A percentile compares a stretch with the other conserved stretches of the same genome.
Evolutionary conservation across 2,329 filamentous ascomycete genomes (phyloP).

Genomic region (Claviceps digitariae): DNA sequence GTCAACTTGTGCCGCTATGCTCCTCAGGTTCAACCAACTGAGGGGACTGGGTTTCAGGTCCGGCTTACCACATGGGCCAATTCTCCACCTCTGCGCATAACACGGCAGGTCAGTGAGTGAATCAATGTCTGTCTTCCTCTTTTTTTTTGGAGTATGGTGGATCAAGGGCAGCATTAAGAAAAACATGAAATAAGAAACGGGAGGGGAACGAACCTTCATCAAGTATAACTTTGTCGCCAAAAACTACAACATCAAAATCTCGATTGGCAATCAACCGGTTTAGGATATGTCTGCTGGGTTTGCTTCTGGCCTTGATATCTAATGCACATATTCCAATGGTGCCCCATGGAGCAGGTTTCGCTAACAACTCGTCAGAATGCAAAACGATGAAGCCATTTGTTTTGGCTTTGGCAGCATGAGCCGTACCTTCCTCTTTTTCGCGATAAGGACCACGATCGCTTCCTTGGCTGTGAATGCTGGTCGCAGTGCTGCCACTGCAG

Average conservation of each 20-base stretch:
- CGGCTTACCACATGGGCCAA: constrained; percentile 69
- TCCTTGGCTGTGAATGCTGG: constrained; percentile 68
- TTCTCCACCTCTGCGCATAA: constrained; percentile 62
- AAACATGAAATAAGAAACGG: neutral
- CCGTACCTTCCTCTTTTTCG: constrained; percentile 42
- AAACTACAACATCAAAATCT: constrained; percentile 94
- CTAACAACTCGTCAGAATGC: constrained; percentile 20
- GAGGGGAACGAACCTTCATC: constrained; percentile 53
- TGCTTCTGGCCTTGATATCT: constrained; percentile 91
- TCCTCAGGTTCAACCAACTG: constrained; percentile 21
- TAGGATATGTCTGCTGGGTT: constrained; percentile 90
- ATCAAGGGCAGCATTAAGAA: neutral
- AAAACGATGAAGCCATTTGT: neutral
- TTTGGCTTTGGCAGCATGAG: neutral
- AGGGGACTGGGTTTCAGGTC: neutral
- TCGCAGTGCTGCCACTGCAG: constrained; percentile 69
- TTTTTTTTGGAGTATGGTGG: neutral
- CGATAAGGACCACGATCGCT: constrained; percentile 48
- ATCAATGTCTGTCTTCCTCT: neutral
- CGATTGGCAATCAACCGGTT: constrained; percentile 80
- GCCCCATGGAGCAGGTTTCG: constrained; percentile 46
- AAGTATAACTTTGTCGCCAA: constrained; percentile 96
- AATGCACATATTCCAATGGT: constrained; percentile 89
- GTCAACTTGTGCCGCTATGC: constrained; percentile 15
- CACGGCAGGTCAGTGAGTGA: constrained; percentile 2